phyloP scores from a whole-genome alignment of 768 basidiomycete species.

The Vishniacozyma victoriae region DNA sequence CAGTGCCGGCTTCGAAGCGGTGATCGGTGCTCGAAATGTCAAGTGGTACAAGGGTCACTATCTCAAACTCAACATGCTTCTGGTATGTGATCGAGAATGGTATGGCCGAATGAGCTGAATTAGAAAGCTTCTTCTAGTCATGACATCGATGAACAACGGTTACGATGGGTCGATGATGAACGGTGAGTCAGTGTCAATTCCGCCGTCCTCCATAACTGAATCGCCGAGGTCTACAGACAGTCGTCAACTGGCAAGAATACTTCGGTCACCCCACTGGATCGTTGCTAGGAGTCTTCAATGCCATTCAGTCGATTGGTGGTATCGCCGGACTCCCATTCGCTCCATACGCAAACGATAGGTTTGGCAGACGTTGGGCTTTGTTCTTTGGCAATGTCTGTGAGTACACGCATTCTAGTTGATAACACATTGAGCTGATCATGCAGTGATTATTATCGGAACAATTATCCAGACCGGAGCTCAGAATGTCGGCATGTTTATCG shows the following conservation, averaged over 20 bases:
- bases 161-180: slow-evolving; percentile 47
- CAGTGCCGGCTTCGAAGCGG: too few relatives aligned
- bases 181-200: slow-evolving; percentile 43
- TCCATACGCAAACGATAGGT: slow-evolving; percentile 53
- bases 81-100: slow-evolving; percentile 1
- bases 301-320: slow-evolving; percentile 60
- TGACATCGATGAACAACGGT: slow-evolving; percentile 63
- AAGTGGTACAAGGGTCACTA: slow-evolving; percentile 26
- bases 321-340: slow-evolving; percentile 56
- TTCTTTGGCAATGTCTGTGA: slow-evolving; percentile 33
- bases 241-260: slow-evolving; percentile 59
- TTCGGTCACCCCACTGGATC: slow-evolving; percentile 53
- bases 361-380: slow-evolving; percentile 56
- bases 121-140: slow-evolving; percentile 34
- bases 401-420: background rate
- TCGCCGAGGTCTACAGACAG: slow-evolving; percentile 45
- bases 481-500: slow-evolving; percentile 50
- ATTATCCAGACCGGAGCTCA: slow-evolving; percentile 54
- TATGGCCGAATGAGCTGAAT: background rate
- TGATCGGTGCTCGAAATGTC: slow-evolving; percentile 26
- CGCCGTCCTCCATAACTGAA: too few relatives aligned
- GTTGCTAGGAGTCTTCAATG: slow-evolving; percentile 47
- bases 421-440: background rate
- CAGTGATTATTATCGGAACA: slow-evolving; percentile 64
- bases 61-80: slow-evolving; percentile 21